Evolutionary conservation across 495 filamentous ascomycete species (phyloP), one percentile per base, ranked within the genome.

Genomic region (Bacidia rubella): DNA sequence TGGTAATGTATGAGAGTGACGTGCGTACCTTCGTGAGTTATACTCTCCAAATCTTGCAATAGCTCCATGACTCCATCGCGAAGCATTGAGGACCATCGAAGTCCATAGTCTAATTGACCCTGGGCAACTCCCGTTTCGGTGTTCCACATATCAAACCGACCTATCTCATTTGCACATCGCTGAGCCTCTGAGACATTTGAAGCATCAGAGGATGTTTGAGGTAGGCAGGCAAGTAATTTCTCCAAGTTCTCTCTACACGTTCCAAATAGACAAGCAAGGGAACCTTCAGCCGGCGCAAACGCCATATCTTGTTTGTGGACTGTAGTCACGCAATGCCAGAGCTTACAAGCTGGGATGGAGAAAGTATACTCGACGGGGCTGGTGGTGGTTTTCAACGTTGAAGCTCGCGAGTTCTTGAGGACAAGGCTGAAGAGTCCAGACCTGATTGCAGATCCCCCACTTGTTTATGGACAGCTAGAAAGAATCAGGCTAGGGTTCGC

Each of bases 11-110:
- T n/a, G n/a, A n/a, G n/a, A n/a, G n/a, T n/a, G n/a, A n/a, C n/a
- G n/a, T n/a, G 21, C 49, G 12, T 10, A 51, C 49, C 27, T 41
- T 51, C 24, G 11, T 11, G n/a, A 41, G 27, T 51, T 21, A 51
- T n/a, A 39, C 19, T 9, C 2, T 1, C 27, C 49, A 53, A 53
- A 10, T 47, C 51, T 0, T 20, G 40, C 24, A 53, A 47, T 10
- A 53, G 51, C 19, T 53, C 51, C 11, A 53, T 12, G 17, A 53
- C 51, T 39, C 43, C 41, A 46, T 53, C 51, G 17, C 51, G 51
- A 35, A 53, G 51, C 24, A 24, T 47, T 20, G 51, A 53, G 19
- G 39, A 45, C 15, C 11, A 23, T 15, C 43, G 51, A 19, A 53
- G 51, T 21, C 35, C 51, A 29, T 53, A 17, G 17, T 53, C 51